Evolutionary conservation across 2,329 filamentous ascomycete genomes (phyloP).

Genomic region (Hypoxylon rubiginosum): DNA sequence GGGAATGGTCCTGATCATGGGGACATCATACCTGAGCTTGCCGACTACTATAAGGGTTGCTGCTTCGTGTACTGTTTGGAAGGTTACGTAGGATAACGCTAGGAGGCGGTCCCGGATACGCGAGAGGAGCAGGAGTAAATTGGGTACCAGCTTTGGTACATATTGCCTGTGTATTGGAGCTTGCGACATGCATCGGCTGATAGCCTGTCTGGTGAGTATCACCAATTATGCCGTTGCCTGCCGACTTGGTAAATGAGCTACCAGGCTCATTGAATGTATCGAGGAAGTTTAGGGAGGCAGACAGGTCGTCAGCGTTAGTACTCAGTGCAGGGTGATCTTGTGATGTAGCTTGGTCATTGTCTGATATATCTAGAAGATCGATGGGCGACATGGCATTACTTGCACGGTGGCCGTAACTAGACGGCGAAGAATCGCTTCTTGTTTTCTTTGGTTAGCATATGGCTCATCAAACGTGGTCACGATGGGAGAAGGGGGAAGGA

Average conservation of each 20-base stretch:
- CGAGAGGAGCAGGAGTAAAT: neutral
- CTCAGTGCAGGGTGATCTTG: conserved; percentile 8
- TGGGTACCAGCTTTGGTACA: neutral
- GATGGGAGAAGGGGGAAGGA: neutral
- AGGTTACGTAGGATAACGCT: neutral
- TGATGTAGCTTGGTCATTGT: conserved; percentile 4
- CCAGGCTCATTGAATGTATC: too few species aligned
- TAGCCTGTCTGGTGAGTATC: neutral
- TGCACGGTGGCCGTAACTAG: neutral
- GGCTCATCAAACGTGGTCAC: neutral
- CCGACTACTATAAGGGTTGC: neutral
- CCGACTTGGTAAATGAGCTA: neutral
- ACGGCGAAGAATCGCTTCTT: conserved; percentile 10
- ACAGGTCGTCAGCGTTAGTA: neutral
- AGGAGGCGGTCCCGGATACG: neutral
- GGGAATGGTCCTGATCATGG: neutral
- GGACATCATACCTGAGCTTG: conserved; percentile 21
- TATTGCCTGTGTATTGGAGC: neutral
- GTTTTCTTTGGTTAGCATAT: neutral
- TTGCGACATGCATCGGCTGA: neutral
- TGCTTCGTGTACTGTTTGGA: too few species aligned
- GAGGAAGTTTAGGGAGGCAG: neutral
- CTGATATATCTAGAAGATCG: conserved; percentile 7
- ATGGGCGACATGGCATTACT: neutral
- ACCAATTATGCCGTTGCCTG: neutral